Evolutionary conservation across 2,329 filamentous ascomycete genomes (phyloP).

Genomic region (Albophoma yamanashiensis): DNA sequence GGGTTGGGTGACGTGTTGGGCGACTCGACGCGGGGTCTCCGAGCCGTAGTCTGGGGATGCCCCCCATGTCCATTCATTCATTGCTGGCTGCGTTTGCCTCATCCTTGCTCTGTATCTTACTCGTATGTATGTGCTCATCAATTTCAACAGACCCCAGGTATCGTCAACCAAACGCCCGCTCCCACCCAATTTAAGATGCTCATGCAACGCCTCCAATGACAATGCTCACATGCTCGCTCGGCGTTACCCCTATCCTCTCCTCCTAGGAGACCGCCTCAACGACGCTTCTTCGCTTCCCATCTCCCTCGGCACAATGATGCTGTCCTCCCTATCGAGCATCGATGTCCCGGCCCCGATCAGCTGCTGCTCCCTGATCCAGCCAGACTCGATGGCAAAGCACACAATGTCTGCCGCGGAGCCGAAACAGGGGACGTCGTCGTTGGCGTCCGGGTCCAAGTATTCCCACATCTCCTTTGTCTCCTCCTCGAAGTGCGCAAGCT

Average conservation of each 20-base stretch:
- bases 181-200: neutral
- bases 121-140: neutral
- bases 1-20: neutral
- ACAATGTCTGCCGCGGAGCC: slow-evolving; percentile 45
- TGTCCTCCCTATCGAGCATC: slow-evolving; percentile 27
- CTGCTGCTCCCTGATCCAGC: slow-evolving; percentile 45
- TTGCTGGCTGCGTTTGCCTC: neutral
- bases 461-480: slow-evolving; percentile 42
- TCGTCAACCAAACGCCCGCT: neutral
- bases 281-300: slow-evolving; percentile 12
- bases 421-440: slow-evolving; percentile 36
- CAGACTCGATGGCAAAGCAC: slow-evolving; percentile 44
- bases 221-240: neutral
- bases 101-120: too few relatives aligned
- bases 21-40: neutral
- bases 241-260: neutral
- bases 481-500: slow-evolving; percentile 33
- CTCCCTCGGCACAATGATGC: slow-evolving; percentile 24
- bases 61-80: neutral
- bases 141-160: neutral
- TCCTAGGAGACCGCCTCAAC: slow-evolving; percentile 14
- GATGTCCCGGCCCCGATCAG: slow-evolving; percentile 28
- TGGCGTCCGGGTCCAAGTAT: slow-evolving; percentile 41
- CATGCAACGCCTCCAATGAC: neutral
- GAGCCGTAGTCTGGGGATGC: neutral